Conservation (phyloP, 768 basidiomycete species). For the Daedalea quercina region DNA sequence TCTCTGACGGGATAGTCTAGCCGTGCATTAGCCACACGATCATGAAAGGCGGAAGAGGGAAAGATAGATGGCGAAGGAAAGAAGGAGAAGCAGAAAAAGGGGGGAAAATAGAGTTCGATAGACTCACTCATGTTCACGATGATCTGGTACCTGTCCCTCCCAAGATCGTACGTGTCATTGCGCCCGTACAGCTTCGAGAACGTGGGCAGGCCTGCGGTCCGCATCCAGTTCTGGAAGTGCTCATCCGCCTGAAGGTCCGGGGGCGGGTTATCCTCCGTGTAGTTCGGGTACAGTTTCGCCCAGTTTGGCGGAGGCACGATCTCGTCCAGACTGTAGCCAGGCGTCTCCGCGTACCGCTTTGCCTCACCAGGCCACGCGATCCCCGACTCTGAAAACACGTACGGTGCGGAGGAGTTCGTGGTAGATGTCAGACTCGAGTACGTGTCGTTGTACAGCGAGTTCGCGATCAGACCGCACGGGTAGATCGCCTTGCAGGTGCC, state of each 20-base stretch:
- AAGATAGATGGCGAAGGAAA: too few relatives aligned
- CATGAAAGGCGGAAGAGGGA: too few relatives aligned
- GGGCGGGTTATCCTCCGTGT: conserved; percentile 54
- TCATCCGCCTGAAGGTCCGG: conserved; percentile 76
- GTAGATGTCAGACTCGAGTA: conserved; percentile 55
- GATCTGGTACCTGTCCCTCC: conserved; percentile 69
- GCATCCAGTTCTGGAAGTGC: conserved; percentile 99
- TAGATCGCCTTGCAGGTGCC: conserved; percentile 56
- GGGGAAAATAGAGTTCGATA: too few relatives aligned
- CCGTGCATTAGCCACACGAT: conserved; percentile 23
- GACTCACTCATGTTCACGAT: conserved; percentile 75
- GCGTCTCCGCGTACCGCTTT: conserved; percentile 76
- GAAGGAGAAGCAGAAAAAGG: too few relatives aligned
- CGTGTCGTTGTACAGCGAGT: conserved; percentile 96
- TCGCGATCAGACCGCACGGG: conserved; percentile 96
- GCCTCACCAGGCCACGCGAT: conserved; percentile 97
- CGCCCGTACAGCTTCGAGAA: conserved; percentile 94
- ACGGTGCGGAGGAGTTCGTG: conserved; percentile 40
- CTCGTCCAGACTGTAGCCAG: conserved; percentile 53
- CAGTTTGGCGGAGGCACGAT: conserved; percentile 95
- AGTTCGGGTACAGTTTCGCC: conserved; percentile 66
- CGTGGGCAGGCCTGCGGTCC: conserved; percentile 93
- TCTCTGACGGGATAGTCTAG: conserved; percentile 83
- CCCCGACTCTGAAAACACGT: conserved; percentile 66
- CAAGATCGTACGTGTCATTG: conserved; percentile 74